Evolutionary conservation across 306 rosid genomes (phyloP), one percentile per base, ranked within the genome.

Genomic region (Psophocarpus tetragonolobus): DNA sequence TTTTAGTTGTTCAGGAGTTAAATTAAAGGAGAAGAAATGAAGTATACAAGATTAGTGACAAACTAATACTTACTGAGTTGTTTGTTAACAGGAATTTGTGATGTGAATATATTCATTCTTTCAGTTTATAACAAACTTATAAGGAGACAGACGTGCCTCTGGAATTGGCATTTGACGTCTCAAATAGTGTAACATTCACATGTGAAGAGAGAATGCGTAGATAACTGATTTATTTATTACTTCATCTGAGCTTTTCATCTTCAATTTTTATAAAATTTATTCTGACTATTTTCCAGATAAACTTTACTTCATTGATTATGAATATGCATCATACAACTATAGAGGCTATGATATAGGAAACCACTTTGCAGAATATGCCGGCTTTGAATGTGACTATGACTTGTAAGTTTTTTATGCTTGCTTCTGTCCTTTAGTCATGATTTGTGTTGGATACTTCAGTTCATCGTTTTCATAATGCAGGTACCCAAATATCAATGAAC

Each of bases 271-370:
- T 75, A 12, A 47, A 61, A 71, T 15, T 81, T 73, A 32, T 50
- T 83, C 74, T 80, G 68, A 53, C 68, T 48, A 84, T 73, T 84
- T 61, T 88, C 51, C 90, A 96, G 99, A 81, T 64, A 90, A 87
- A 80, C 90, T 96, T 33, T 90, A 96, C 87, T 58, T 96, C 77
- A 96, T 96, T 47, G 99, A 96, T 85, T 96, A 92, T 39, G 99
- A 96, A 89, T 96, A 96, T 41, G 99, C 93, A 67, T 92, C 98
- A 23, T 96, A 96, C 96, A 96, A 83, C 80, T 92, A 87, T 75
- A 88, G 97, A 92, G 97, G 99, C 86, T 96, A 36, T 44, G 99
- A 96, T 86, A 84, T 96, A 18, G 99, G 97, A 80, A 91, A 96
- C 81, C 98, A 96, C 89, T 96, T 96, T 86, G 96, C 89, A 51